phyloP scores from a whole-genome alignment of 164 flowering plant genomes.

The Liriodendron chinense region DNA sequence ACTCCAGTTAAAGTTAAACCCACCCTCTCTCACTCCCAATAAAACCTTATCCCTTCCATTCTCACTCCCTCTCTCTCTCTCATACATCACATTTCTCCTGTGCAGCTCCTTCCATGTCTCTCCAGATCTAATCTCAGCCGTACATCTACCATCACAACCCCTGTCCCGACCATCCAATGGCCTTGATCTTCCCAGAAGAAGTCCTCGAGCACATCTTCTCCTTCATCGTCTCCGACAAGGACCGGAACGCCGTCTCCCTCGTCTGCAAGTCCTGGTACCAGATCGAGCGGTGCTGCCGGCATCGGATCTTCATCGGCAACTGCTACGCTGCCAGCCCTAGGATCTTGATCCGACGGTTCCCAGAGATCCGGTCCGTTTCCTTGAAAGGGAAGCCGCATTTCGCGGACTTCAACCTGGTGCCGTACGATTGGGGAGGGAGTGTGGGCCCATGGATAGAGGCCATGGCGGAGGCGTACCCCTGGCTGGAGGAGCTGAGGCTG shows the following conservation, averaged over 20 bases:
- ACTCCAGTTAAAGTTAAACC: conserved; percentile 23
- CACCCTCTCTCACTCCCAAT: conserved; percentile 8
- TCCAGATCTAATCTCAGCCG: background rate
- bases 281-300: conserved; percentile 65
- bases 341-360: conserved; percentile 55
- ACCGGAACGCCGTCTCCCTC: conserved; percentile 67
- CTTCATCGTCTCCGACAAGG: conserved; percentile 53
- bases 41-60: conserved; percentile 34
- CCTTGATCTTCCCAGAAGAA: conserved; percentile 75
- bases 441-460: conserved; percentile 68
- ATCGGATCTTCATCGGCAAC: conserved; percentile 67
- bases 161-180: conserved; percentile 19
- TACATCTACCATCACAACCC: background rate
- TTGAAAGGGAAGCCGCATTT: conserved; percentile 95
- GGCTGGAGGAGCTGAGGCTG: conserved; percentile 78
- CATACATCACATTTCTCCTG: conserved; percentile 4
- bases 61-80: conserved; percentile 25
- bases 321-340: conserved; percentile 74
- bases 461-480: conserved; percentile 43
- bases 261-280: conserved; percentile 89
- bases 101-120: background rate
- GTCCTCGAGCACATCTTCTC: conserved; percentile 84
- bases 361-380: conserved; percentile 56
- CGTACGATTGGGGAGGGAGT: conserved; percentile 87
- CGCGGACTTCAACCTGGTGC: conserved; percentile 86